Base-by-base conservation (phyloP, 106 monocot species). In the Gastrodia elata region DNA sequence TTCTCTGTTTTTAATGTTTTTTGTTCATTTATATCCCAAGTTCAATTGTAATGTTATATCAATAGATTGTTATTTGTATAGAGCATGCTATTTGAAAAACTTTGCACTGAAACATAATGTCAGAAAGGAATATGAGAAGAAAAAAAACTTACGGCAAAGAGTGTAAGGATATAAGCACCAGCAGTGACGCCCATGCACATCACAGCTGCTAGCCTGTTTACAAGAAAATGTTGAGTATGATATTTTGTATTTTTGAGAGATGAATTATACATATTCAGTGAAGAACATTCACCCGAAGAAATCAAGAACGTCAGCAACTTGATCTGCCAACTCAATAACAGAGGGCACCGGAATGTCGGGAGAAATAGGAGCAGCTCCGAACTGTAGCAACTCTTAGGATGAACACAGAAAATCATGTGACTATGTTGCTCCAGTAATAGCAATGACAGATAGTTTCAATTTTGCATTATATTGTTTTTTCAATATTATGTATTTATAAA, bases 281-380 rank as follows among this genome's bases (percentile, higher is more conserved):
- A 15, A 57, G 52, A 81, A 27, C 35, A 74, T 77, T 91, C n/a
- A 97, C 97, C 92, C 80, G 71, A 98, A 98, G 55, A 79, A 91
- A 72, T 98, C 89, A 36, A 98, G 88, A 77, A 98, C 88, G 52
- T 98, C 97, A 1, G 84, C 88, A 41, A 98, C 73, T 70, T 93
- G 93, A 78, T 98, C 88, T 49, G 93, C 93, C 36, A 98, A 76
- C 32, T 98, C 93, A 77, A 93, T 88, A 65, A 88, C 90, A 39
- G 88, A 84, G 28, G 80, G 86, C 32, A 91, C 74, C 15, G 93
- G 83, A 38, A 74, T 59, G 81, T 91, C 77, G 32, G 74, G 68
- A 68, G 82, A 84, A 81, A 98, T 88, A n/a, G 97, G 86, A 83
- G 90, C 97, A 74, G 97, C 93, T 77, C 90, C 97, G 48, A 91